Evolutionary conservation across 768 basidiomycete species (phyloP), one percentile per base, ranked within the genome.

Genomic region (Amanita exitialis): DNA sequence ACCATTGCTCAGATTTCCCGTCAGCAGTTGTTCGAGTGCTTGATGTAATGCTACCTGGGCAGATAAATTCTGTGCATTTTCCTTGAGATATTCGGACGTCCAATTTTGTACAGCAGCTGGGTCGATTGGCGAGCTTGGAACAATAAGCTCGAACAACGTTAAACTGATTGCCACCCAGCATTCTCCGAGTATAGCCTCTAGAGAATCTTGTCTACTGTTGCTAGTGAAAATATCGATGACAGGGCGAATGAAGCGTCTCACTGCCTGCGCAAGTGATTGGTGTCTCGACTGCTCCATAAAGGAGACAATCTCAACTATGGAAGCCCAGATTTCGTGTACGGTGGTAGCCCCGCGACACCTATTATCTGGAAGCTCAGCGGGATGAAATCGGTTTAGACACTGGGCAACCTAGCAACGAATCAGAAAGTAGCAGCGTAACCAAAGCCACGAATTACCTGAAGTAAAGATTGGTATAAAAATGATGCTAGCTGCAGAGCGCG

Each of bases 41-140:
- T 54, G 58, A 56, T 88, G 82, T 6, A 89, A 68, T 5, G 58
- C 47, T 6, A 83, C 61, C 62, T 89, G 80, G 2, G 66, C 64
- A 3, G 60, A 54, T 3, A 88, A 56, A 21, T 68, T 58, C 1
- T 61, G 56, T 28, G 68, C 57, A 49, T 80, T 71, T 44, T 70
- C 59, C 25, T 61, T 59, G 61, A 74, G 71, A 25, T 81, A 78
- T 27, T 69, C 63, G 1, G 60, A 59, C 0, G 69, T 67, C 44
- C 69, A 76, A 46, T 69, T 73, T 49, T 80, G 73, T 30, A 83
- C 75, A 20, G 80, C 81, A 6, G 83, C 81, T 23, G 96, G 96
- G 63, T 99, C 96, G 44, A 97, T 67, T 2, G 94, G 91, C 1
- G 79, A 68, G 62, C 90, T 77, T 0, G 96, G 92, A 35, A 98